These are phyloP conservation scores for Magnolia sinica DNA, from an alignment of 164 flowering plant genomes.

Conservation along the genomic window DNA sequence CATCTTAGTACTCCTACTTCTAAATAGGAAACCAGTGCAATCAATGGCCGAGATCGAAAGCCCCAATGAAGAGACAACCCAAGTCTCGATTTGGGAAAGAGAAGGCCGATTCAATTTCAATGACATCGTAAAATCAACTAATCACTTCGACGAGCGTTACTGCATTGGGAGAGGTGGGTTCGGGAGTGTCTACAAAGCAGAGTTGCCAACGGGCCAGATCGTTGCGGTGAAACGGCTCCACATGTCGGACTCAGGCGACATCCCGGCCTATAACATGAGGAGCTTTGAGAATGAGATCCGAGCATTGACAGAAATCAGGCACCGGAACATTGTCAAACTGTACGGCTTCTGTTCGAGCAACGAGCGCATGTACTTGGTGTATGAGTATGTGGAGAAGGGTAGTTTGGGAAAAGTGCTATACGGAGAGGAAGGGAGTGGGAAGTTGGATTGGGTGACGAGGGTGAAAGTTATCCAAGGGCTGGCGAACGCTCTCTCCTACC, in stretches of 20 bases:
- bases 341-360: conserved; percentile 24
- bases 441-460: conserved; percentile 24
- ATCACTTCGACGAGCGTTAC: conserved; percentile 21
- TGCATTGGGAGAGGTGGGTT: conserved; percentile 28
- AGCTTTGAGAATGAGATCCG: conserved; percentile 21
- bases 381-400: conserved; percentile 33
- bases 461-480: conserved; percentile 21
- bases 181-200: conserved; percentile 29
- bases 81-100: conserved; percentile 17
- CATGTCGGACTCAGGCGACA: not conserved
- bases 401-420: conserved; percentile 16
- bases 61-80: not conserved
- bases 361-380: conserved; percentile 26
- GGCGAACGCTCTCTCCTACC: conserved; percentile 25
- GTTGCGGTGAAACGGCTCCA: conserved; percentile 27
- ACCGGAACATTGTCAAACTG: conserved; percentile 35
- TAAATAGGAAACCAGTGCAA: not conserved
- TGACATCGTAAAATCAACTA: conserved; percentile 22
- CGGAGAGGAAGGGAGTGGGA: conserved; percentile 3
- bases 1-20: not conserved
- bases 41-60: not conserved
- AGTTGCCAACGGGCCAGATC: conserved; percentile 9
- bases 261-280: not conserved
- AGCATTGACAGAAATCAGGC: conserved; percentile 25
- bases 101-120: conserved; percentile 17